Conservation (phyloP, 805 yeast genomes). For the Kodamaea hsintzibuensis region DNA sequence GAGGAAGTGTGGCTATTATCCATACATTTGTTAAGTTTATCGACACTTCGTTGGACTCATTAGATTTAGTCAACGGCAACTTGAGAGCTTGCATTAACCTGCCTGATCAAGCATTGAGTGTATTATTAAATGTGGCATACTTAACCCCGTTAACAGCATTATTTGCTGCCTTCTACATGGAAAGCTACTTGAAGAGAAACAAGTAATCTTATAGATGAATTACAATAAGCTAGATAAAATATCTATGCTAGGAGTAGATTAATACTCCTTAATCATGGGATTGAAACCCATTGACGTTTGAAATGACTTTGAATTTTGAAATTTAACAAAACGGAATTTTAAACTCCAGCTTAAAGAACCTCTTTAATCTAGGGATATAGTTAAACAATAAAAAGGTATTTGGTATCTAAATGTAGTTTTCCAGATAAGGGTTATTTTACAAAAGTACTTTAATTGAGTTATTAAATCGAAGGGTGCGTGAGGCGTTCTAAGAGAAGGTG, state of each 20-base stretch:
- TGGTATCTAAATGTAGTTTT: neutral
- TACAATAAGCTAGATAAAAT: neutral
- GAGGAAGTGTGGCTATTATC: slow-evolving; percentile 65
- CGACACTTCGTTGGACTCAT: slow-evolving; percentile 37
- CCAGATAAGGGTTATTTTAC: neutral
- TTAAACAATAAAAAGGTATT: neutral
- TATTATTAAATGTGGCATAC: slow-evolving; percentile 61
- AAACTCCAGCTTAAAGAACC: neutral
- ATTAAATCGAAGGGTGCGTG: neutral
- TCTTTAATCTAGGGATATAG: neutral
- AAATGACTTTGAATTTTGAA: neutral
- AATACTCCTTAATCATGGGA: neutral
- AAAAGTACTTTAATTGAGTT: neutral
- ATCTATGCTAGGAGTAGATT: neutral
- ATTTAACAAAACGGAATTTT: neutral
- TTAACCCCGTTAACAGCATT: slow-evolving; percentile 67
- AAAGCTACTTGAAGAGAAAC: slow-evolving; percentile 46
- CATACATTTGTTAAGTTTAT: slow-evolving; percentile 63
- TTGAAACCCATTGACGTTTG: neutral
- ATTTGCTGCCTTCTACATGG: slow-evolving; percentile 65
- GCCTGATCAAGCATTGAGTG: slow-evolving; percentile 62
- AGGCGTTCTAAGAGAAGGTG: neutral
- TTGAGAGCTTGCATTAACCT: slow-evolving; percentile 51
- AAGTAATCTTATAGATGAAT: neutral
- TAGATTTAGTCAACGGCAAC: slow-evolving; percentile 28